Evolutionary conservation across 1,284 basidiomycete genomes (phyloP), one percentile per base, ranked within the genome.

Genomic region (Pascua sp.): DNA sequence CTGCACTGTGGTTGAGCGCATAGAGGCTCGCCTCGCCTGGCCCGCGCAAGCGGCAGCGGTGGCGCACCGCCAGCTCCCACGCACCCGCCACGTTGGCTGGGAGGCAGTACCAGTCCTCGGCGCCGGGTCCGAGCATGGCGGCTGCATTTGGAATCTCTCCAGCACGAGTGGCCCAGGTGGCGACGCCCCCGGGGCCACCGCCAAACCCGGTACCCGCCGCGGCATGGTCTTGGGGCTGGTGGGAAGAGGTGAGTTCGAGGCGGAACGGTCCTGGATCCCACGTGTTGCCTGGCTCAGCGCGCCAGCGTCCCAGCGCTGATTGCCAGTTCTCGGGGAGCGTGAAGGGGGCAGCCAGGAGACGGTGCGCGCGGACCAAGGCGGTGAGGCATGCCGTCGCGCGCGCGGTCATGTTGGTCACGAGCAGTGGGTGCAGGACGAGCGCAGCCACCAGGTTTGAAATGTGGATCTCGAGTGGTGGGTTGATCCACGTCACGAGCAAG

Each of bases 391-490:
- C 44, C 1, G 60, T 40, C 2, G 64, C 62, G 15, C 63, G 57
- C 8, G 61, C 64, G 8, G 68, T 70, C n/a, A 77, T 57, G 40
- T 60, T 59, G 7, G 70, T 54, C 12, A 41, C 48, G 2, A 77
- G 61, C 12, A 53, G 57, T 2, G 72, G 71, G 53, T 77, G 71
- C 36, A 63, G 47, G 0, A 64, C 63, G 2, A 69, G 49, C 2
- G 71, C 72, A 0, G 73, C 73, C 40, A 72, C 46, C 48, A 77
- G 65, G 48, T 75, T 74, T 40, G 67, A 63, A 46, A 73, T 65
- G 64, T 75, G 69, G 5, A 65, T 61, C 12, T 53, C 38, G 5
- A 77, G 67, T 0, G 73, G 70, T 0, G 75, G 69, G 57, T 71
- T 68, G 45, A 75, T 69, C 53, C 73, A 69, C 2, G 69, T 71